A percentile compares a stretch with the other conserved stretches of the same genome.
Evolutionary conservation across 768 basidiomycete species (phyloP).

Genomic region (Thelephora aurantiotincta): DNA sequence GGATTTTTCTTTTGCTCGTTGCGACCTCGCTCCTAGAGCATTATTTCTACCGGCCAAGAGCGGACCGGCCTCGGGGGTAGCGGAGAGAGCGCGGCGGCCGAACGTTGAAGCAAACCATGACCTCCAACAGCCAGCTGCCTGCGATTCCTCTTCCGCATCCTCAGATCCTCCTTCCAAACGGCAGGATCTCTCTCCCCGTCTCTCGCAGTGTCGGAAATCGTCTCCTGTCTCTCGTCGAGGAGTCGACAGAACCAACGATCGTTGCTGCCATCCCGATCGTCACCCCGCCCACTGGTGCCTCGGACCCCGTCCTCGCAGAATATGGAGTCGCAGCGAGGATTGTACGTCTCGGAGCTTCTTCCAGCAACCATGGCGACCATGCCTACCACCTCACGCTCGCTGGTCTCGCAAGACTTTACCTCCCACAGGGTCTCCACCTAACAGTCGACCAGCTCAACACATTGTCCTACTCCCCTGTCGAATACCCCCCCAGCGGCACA

Average conservation of each 20-base stretch:
- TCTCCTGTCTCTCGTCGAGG: slow-evolving; percentile 51
- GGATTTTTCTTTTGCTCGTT: too few species aligned
- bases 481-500: slow-evolving; percentile 21
- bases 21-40: too few species aligned
- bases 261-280: slow-evolving; percentile 53
- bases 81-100: too few species aligned
- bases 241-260: slow-evolving; percentile 54
- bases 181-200: slow-evolving; percentile 55
- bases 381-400: slow-evolving; percentile 60
- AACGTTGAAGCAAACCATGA: too few species aligned
- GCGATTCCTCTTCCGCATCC: slow-evolving; percentile 62
- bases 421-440: slow-evolving; percentile 36
- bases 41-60: too few species aligned
- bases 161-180: slow-evolving; percentile 59
- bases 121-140: slow-evolving; percentile 24
- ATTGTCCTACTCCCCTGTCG: slow-evolving; percentile 13
- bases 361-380: slow-evolving; percentile 36
- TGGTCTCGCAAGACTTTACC: slow-evolving; percentile 52
- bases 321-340: slow-evolving; percentile 65
- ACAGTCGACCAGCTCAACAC: slow-evolving; percentile 7
- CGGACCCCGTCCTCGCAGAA: slow-evolving; percentile 21
- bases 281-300: slow-evolving; percentile 10
- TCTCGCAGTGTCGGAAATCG: slow-evolving; percentile 45
- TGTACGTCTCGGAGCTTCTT: slow-evolving; percentile 51
- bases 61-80: too few species aligned